Base-by-base conservation (phyloP, 768 basidiomycete species). In the Collybia sp. region DNA sequence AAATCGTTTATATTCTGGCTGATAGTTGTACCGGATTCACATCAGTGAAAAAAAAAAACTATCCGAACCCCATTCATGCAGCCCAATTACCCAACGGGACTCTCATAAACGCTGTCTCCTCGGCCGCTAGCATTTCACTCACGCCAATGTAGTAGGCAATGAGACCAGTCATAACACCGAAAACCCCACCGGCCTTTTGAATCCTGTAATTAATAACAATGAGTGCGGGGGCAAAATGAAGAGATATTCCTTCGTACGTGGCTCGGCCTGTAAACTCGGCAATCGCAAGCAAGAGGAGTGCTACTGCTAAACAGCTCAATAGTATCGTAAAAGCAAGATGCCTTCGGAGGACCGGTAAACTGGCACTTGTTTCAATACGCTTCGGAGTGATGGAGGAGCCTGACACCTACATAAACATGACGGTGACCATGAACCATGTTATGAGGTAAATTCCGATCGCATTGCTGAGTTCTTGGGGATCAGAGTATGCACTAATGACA, bases 381-480 rank as follows among this genome's bases (percentile, higher is more conserved):
- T 37, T n/a, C 30, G 20, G 19, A 43, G 17, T 30, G 43, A 37
- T 6, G 10, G 18, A 20, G 41, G 15, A 35, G 30, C 43, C 3
- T 39, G 36, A 40, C 30, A 48, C 81, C 54, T 45, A 84, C 84
- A 83, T 56, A 57, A 86, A 76, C 53, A 86, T 53, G 46, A 77
- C 61, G 0, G 86, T 85, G 48, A 88, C 53, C 54, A 86, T 68
- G 55, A 79, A 73, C 85, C 85, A 89, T 3, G 76, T 68, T 38
- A 76, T 69, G 37, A 89, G 72, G 57, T 79, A 88, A 46, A 89
- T 75, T 0, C 83, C 85, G 12, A 89, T 42, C 1, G 86, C 88
- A 40, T 76, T 73, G 5, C 54, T 40, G 15, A 85, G 61, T 57
- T 82, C 73, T 16, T 48, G 48, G 11, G 57, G 52, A 43, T 60